A percentile compares a stretch with the other conserved stretches of the same genome.
phyloP scores from a whole-genome alignment of 2,329 filamentous ascomycete genomes.

The Thelonectria olida region DNA sequence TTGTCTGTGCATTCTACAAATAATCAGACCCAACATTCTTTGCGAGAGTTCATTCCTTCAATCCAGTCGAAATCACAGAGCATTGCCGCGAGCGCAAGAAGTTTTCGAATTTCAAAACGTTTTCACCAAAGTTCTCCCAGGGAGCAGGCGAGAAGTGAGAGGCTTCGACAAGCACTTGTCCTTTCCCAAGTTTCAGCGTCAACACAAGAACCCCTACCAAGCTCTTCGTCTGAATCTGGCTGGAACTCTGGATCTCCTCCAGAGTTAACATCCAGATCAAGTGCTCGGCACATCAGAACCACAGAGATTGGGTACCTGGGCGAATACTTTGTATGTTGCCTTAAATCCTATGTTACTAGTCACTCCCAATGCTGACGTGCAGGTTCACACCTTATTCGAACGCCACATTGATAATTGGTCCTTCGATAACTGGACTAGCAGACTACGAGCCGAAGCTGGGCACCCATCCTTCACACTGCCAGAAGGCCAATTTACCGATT shows the following conservation, averaged over 20 bases:
- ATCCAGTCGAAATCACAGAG: slow-evolving; percentile 2
- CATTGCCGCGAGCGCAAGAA: background rate
- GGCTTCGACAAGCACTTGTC: background rate
- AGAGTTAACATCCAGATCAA: background rate
- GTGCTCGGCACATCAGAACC: slow-evolving; percentile 6
- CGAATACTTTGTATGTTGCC: slow-evolving; percentile 10
- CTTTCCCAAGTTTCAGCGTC: background rate
- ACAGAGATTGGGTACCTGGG: slow-evolving; percentile 11
- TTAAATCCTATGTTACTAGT: too few species aligned
- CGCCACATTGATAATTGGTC: slow-evolving; percentile 9
- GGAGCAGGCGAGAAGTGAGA: background rate
- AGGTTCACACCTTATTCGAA: slow-evolving; percentile 15
- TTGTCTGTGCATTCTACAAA: background rate
- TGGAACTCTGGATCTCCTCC: background rate
- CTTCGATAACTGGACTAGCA: slow-evolving; percentile 21
- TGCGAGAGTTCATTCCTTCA: slow-evolving; percentile 8
- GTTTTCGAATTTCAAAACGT: slow-evolving; percentile 10
- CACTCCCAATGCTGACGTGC: background rate
- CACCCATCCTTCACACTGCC: slow-evolving; percentile 1
- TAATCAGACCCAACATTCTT: background rate
- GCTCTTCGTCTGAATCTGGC: background rate
- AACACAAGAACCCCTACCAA: background rate
- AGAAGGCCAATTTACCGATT: slow-evolving; percentile 11
- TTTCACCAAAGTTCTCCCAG: background rate
- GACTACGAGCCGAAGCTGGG: slow-evolving; percentile 8